These are phyloP conservation scores for Lactarius quietus DNA, from an alignment of 768 basidiomycete species.

Conservation along the genomic window DNA sequence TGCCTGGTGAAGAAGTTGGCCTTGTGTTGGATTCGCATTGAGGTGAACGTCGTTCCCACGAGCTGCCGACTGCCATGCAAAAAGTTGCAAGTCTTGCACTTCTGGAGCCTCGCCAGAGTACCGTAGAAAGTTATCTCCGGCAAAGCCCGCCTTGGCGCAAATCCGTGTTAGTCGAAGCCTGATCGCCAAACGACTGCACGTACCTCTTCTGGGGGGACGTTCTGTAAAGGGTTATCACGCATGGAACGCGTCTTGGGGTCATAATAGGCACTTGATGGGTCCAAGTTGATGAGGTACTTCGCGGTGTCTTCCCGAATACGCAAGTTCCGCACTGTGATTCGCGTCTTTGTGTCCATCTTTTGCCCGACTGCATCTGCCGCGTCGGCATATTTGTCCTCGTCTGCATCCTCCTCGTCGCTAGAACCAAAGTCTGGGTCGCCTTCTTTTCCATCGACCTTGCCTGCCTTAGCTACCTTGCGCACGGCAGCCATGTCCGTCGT, in stretches of 20 bases:
- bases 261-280: constrained; percentile 94
- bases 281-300: constrained; percentile 96
- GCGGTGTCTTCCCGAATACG: constrained; percentile 99
- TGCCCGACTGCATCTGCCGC: constrained; percentile 97
- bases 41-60: constrained; percentile 94
- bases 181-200: constrained; percentile 31
- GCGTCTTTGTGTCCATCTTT: constrained; percentile 96
- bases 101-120: constrained; percentile 90
- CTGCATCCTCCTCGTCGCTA: constrained; percentile 92
- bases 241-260: constrained; percentile 99
- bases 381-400: constrained; percentile 98
- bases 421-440: constrained; percentile 93
- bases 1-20: constrained; percentile 85
- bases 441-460: constrained; percentile 65
- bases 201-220: constrained; percentile 84
- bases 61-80: constrained; percentile 94
- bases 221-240: constrained; percentile 89
- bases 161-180: neutral
- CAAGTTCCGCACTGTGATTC: constrained; percentile 96
- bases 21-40: constrained; percentile 95
- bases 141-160: constrained; percentile 69
- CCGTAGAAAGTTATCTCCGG: constrained; percentile 95
- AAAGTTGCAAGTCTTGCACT: constrained; percentile 88
- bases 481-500: constrained; percentile 89
- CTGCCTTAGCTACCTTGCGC: constrained; percentile 91